phyloP scores from a whole-genome alignment of 768 basidiomycete species.

The Suillus tomentosus region DNA sequence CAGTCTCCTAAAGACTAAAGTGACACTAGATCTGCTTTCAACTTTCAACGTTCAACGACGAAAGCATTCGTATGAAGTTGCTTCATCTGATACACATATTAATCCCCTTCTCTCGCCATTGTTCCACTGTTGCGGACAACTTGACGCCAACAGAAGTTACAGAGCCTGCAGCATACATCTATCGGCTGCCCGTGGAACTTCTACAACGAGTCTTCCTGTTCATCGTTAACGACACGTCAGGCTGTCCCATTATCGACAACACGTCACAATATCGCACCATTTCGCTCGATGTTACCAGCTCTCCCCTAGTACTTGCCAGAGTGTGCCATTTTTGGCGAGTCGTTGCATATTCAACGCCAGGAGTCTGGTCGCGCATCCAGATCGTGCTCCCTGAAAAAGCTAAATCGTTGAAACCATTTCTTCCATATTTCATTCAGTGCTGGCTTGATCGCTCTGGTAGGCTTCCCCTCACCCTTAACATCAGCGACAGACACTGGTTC shows the following conservation, averaged over 20 bases:
- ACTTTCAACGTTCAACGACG: no score
- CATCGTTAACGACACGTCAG: not conserved
- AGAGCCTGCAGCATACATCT: no score
- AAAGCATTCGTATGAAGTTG: no score
- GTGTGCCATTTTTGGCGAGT: not conserved
- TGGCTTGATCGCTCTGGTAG: not conserved
- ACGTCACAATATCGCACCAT: rapidly evolving
- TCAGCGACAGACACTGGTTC: not conserved
- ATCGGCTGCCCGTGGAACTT: no score
- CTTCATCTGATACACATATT: no score
- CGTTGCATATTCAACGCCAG: not conserved
- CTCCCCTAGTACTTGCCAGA: not conserved
- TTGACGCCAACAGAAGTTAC: no score
- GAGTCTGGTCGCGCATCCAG: not conserved
- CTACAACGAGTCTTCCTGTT: no score
- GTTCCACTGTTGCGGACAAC: no score
- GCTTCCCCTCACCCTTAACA: not conserved
- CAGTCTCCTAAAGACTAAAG: no score
- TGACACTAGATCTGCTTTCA: no score
- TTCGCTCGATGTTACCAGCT: not conserved
- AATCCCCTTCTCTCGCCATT: no score
- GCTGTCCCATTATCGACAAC: not conserved
- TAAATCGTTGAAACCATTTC: not conserved
- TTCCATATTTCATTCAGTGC: not conserved
- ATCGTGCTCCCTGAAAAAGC: no score